phyloP scores from a whole-genome alignment of 352 stramenopile genomes.

The Halophytophthora polymorphica region DNA sequence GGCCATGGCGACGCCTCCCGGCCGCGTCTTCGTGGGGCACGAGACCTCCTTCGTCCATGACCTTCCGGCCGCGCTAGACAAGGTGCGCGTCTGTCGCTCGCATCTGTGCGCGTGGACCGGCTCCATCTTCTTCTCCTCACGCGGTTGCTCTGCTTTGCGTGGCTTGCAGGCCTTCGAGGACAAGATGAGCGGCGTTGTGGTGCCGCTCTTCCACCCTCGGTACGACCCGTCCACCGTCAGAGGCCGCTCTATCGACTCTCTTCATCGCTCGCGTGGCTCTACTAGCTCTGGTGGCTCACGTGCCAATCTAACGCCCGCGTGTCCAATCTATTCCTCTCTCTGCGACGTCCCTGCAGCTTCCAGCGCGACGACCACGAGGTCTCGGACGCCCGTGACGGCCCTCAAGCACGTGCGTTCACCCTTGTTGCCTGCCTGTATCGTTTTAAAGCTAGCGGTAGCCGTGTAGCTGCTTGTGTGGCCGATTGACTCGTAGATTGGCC shows the following conservation, averaged over 20 bases:
- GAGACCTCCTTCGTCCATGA: conserved; percentile 76
- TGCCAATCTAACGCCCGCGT: too few relatives aligned
- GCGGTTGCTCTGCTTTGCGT: neutral
- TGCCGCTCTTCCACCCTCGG: conserved; percentile 82
- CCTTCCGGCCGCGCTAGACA: conserved; percentile 57
- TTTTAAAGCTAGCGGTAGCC: too few relatives aligned
- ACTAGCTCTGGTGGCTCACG: too few relatives aligned
- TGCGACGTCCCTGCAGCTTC: conserved; percentile 29
- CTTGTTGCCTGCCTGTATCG: neutral
- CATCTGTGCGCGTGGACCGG: neutral
- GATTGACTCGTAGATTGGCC: neutral
- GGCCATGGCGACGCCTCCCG: too few relatives aligned
- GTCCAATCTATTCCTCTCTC: too few relatives aligned
- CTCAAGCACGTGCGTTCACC: conserved; percentile 45
- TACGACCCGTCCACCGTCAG: conserved; percentile 12
- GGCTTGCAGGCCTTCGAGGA: conserved; percentile 59
- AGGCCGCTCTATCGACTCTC: too few relatives aligned
- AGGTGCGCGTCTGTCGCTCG: conserved; percentile 19
- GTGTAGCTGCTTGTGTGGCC: too few relatives aligned
- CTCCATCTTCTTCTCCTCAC: neutral
- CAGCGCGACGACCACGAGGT: conserved; percentile 64
- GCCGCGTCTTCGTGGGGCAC: conserved; percentile 72
- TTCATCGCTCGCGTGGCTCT: too few relatives aligned
- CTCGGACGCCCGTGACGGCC: conserved; percentile 54
- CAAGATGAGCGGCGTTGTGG: conserved; percentile 75